Base-by-base conservation (phyloP, 257 asterid genomes). In the Gentiana straminea region DNA sequence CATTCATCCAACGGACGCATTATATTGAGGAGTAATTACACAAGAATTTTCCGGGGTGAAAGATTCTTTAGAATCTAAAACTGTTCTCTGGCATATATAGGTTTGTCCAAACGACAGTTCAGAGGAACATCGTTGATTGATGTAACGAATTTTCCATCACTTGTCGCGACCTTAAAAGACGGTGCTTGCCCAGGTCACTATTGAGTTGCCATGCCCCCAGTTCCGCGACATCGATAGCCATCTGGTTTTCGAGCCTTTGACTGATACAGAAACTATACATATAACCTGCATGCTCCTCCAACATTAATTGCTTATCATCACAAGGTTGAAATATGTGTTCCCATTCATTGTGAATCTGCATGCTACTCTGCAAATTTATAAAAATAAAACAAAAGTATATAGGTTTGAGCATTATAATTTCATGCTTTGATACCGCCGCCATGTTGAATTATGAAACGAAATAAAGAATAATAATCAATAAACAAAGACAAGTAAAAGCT, bases 201-300 rank as follows among this genome's bases (percentile, higher is more conserved):
- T 51, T 38, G 70, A 73, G 69, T 44, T 81, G 82, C 93, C 93
- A 83, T 83, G 89, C 15, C 95, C 95, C 95, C 93, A 86, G 41
- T 82, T 82, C 48, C 89, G 63, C 38, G 52, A 63, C 85, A 83
- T 72, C 2, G 81, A 64, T 4, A 56, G 52, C 95, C 95, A 86
- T 68, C 57, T 1, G 24, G 24, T 24, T 24, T 24, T 24, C 24
- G 95, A 78, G 8, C 76, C 86, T 58, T 89, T 79, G 3, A 80
- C 67, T 81, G 77, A 80, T 2, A 68, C 83, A 13, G 41, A 73
- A 63, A 60, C 73, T 10, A 24, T 24, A 24, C 24, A 82, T 66
- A 53, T 82, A 92, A 0, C 89, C 95, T 24, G 24, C 24, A 24
- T 53, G 83, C 69, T 32, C 89, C 86, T 0, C 89, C 95, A 6